Percentiles rank a stretch among this genome's conserved stretches.
phyloP scores from a whole-genome alignment of 2,329 filamentous ascomycete genomes.

The Kalaharituber pfeilii region DNA sequence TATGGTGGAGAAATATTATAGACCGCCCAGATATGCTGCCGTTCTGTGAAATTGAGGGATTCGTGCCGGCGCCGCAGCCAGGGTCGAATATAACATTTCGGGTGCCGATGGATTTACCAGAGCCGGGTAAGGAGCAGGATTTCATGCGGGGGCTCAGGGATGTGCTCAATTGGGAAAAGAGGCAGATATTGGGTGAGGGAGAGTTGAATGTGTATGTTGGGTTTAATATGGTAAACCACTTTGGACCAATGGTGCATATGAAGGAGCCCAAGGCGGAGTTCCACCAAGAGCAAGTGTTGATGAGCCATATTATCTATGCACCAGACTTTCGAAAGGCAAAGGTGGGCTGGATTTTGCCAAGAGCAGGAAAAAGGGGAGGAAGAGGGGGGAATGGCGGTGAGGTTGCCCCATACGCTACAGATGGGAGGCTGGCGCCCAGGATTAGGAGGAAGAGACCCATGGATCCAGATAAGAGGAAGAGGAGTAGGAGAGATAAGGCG shows the following conservation, averaged over 20 bases:
- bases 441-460: neutral
- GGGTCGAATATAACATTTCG: neutral
- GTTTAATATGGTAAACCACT: constrained; percentile 16
- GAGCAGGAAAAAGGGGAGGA: neutral
- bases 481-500: constrained; percentile 13
- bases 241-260: constrained; percentile 14
- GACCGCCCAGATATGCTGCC: neutral
- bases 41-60: neutral
- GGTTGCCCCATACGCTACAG: neutral
- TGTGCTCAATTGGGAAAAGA: constrained; percentile 14
- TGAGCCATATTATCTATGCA: neutral
- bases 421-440: neutral
- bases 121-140: constrained; percentile 10
- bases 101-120: constrained; percentile 4
- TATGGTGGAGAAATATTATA: constrained; percentile 7
- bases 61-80: neutral
- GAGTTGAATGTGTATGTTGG: neutral
- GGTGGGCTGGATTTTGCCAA: neutral
- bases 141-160: constrained; percentile 15
- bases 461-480: neutral
- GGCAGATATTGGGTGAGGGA: neutral
- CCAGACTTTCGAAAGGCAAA: neutral
- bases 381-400: neutral
- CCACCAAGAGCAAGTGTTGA: neutral
- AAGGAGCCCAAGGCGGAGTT: constrained; percentile 1